These are phyloP conservation scores for Colletotrichum cereale DNA, from an alignment of 2,329 filamentous ascomycete species.

Conservation along the genomic window DNA sequence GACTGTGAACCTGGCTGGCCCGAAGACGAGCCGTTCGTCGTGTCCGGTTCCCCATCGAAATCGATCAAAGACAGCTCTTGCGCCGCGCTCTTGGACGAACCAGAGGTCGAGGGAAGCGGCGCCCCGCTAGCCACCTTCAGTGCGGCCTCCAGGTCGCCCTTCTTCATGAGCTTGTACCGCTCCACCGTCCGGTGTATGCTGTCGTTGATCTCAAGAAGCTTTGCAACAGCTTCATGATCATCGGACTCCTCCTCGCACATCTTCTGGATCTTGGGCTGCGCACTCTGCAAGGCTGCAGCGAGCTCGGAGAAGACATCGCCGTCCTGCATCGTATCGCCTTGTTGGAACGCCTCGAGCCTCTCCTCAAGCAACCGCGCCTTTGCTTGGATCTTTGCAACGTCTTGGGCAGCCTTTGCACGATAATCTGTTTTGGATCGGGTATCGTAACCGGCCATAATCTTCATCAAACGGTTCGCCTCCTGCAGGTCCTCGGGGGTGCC, in stretches of 20 bases:
- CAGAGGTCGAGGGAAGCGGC: slow-evolving; percentile 50
- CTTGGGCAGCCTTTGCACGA: slow-evolving; percentile 95
- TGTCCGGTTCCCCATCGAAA: slow-evolving; percentile 77
- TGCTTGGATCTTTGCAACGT: slow-evolving; percentile 93
- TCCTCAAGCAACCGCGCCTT: slow-evolving; percentile 95
- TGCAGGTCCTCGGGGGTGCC: slow-evolving; percentile 94
- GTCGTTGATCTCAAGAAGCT: slow-evolving; percentile 97
- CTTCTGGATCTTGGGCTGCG: slow-evolving; percentile 98
- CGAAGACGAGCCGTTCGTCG: slow-evolving; percentile 54
- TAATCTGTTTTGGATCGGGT: slow-evolving; percentile 97
- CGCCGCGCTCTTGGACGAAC: slow-evolving; percentile 66
- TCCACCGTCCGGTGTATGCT: slow-evolving; percentile 98
- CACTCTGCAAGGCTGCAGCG: slow-evolving; percentile 87
- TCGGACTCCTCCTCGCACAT: slow-evolving; percentile 99
- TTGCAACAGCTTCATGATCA: slow-evolving; percentile 94
- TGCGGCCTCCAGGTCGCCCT: slow-evolving; percentile 88
- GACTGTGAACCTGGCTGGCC: slow-evolving; percentile 59
- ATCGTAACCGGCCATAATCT: slow-evolving; percentile 98
- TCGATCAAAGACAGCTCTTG: slow-evolving; percentile 94
- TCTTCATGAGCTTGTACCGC: slow-evolving; percentile 95
- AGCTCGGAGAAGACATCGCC: slow-evolving; percentile 84
- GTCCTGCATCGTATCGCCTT: slow-evolving; percentile 81
- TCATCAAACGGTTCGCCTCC: slow-evolving; percentile 98
- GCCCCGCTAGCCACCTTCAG: slow-evolving; percentile 87
- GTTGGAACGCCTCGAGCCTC: slow-evolving; percentile 85